These are phyloP conservation scores for Fomitopsis serialis DNA, from an alignment of 768 basidiomycete species.

Conservation along the genomic window DNA sequence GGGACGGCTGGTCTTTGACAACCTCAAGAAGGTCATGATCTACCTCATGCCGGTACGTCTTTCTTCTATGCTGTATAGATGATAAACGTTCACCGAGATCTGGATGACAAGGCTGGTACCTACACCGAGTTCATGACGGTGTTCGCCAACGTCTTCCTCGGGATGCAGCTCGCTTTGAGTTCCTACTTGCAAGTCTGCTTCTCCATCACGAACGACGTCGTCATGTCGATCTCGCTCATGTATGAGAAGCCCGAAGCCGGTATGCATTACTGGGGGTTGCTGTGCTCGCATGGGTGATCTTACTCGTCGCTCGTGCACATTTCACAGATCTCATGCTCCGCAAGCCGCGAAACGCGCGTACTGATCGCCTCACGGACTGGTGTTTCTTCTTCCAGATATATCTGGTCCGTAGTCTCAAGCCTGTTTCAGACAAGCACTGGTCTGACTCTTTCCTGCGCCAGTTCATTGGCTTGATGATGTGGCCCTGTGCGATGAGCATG, in stretches of 20 bases:
- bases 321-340: constrained; percentile 39
- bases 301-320: constrained; percentile 15
- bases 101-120: constrained; percentile 48
- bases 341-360: constrained; percentile 50
- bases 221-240: constrained; percentile 47
- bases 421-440: constrained; percentile 40
- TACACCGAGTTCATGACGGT: constrained; percentile 58
- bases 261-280: no score
- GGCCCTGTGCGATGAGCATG: constrained; percentile 41
- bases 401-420: constrained; percentile 39
- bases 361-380: constrained; percentile 49
- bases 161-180: constrained; percentile 53
- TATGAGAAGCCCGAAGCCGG: no score
- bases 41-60: constrained; percentile 54
- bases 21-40: constrained; percentile 50
- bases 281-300: no score
- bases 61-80: neutral
- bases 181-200: constrained; percentile 53
- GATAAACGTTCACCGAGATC: neutral
- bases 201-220: constrained; percentile 52
- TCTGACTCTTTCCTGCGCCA: no score
- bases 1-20: constrained; percentile 58
- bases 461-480: constrained; percentile 41
- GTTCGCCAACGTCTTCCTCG: constrained; percentile 49
- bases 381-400: constrained; percentile 54